A percentile compares a stretch with the other conserved stretches of the same genome.
Conservation (phyloP, 2,329 filamentous ascomycete species). For the Sporothrix curviconia region DNA sequence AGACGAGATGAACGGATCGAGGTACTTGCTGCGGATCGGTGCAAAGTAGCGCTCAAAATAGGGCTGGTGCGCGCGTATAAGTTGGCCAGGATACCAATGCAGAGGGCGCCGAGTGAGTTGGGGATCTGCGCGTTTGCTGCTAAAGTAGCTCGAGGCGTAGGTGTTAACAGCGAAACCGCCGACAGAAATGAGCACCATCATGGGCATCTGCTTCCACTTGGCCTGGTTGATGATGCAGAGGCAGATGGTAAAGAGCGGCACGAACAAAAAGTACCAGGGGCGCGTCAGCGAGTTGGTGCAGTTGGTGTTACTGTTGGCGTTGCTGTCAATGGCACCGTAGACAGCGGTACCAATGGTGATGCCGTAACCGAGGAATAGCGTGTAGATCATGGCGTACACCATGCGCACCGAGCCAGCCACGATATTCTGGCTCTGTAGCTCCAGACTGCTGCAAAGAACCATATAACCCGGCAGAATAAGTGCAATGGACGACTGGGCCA, state of each 20-base stretch:
- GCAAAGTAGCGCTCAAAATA: slow-evolving; percentile 50
- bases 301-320: slow-evolving; percentile 40
- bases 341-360: slow-evolving; percentile 61
- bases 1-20: slow-evolving; percentile 35
- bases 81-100: slow-evolving; percentile 72
- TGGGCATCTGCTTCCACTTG: slow-evolving; percentile 69
- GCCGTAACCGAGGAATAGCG: slow-evolving; percentile 64
- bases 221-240: slow-evolving; percentile 60
- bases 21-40: slow-evolving; percentile 45
- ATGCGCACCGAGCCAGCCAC: slow-evolving; percentile 67
- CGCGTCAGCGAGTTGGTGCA: slow-evolving; percentile 38
- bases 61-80: slow-evolving; percentile 63
- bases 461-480: slow-evolving; percentile 69
- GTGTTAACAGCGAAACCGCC: slow-evolving; percentile 71
- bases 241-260: slow-evolving; percentile 61
- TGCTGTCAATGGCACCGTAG: slow-evolving; percentile 53
- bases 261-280: slow-evolving; percentile 50
- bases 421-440: slow-evolving; percentile 62
- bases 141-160: slow-evolving; percentile 61
- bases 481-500: slow-evolving; percentile 67
- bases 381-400: slow-evolving; percentile 69
- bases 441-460: slow-evolving; percentile 51
- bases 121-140: slow-evolving; percentile 66
- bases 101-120: slow-evolving; percentile 70
- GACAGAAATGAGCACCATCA: slow-evolving; percentile 68